phyloP scores from a whole-genome alignment of 163 green algal species.

The Scenedesmus sp. region DNA sequence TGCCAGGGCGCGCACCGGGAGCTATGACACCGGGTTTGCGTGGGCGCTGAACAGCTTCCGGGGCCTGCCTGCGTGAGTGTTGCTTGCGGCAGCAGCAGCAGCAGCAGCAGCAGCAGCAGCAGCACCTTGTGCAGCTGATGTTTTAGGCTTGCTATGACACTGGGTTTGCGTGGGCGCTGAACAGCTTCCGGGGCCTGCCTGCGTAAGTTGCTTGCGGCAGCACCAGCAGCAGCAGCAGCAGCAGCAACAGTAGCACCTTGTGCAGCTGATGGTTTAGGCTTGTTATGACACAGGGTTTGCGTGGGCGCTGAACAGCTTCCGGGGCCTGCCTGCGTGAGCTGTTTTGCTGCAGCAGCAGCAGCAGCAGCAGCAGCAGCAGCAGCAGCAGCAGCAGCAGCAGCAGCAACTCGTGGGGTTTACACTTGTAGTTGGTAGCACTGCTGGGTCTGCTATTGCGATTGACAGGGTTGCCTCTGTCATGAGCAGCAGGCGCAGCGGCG shows the following conservation, averaged over 20 bases:
- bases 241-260: not conserved
- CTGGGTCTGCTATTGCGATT: too few species aligned
- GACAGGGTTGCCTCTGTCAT: not conserved
- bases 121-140: too few species aligned
- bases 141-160: too few species aligned
- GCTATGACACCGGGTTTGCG: not conserved
- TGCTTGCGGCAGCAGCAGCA: constrained; percentile 2
- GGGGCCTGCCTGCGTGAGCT: too few species aligned
- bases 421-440: too few species aligned
- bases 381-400: not conserved
- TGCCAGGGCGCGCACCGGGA: not conserved
- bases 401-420: not conserved
- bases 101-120: constrained; percentile 5
- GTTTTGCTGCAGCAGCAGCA: not conserved
- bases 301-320: too few species aligned
- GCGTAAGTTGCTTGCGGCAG: not conserved
- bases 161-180: too few species aligned
- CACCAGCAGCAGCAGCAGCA: not conserved
- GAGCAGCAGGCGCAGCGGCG: not conserved
- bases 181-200: too few species aligned
- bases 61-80: not conserved
- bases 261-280: too few species aligned
- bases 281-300: too few species aligned
- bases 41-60: constrained; percentile 44
- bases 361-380: not conserved